phyloP scores from a whole-genome alignment of 2,329 filamentous ascomycete species.

The Paramyrothecium sp. region DNA sequence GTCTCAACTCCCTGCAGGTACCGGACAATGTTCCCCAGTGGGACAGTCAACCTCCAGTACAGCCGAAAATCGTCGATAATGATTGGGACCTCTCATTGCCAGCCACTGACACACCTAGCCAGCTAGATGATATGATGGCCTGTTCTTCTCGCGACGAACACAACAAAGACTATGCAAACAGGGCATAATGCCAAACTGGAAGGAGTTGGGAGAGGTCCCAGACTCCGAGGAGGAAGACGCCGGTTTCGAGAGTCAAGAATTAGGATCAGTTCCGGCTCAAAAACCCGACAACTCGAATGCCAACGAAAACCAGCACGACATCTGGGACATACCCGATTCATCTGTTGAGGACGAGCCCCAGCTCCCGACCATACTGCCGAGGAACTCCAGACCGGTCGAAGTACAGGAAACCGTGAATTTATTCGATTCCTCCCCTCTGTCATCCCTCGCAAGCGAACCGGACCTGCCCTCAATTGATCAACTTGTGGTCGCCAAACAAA shows the following conservation, averaged over 20 bases:
- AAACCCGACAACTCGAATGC: conserved; percentile 6
- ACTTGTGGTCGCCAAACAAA: conserved; percentile 9
- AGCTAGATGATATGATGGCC: neutral
- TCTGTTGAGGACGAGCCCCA: conserved; percentile 13
- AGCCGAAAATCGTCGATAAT: too few relatives aligned
- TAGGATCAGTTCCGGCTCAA: conserved; percentile 5
- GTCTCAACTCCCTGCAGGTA: conserved; percentile 12
- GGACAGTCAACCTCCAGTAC: too few relatives aligned
- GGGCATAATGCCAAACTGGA: conserved; percentile 44
- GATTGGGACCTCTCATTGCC: too few relatives aligned
- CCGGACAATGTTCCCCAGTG: too few relatives aligned
- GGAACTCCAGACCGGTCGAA: conserved; percentile 5
- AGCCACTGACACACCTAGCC: neutral
- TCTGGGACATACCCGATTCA: conserved; percentile 36
- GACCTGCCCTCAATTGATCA: conserved; percentile 17
- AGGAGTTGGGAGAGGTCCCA: conserved; percentile 48
- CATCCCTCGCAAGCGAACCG: conserved; percentile 27
- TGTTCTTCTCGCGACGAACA: neutral
- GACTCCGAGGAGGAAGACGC: conserved; percentile 49
- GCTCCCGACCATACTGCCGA: conserved; percentile 1
- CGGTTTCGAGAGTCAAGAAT: conserved; percentile 33
- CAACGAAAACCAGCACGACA: conserved; percentile 15
- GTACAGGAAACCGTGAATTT: conserved; percentile 8
- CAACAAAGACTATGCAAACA: conserved; percentile 21
- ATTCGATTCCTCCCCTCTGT: conserved; percentile 31